Conservation (phyloP, 2,329 filamentous ascomycete genomes). For the Diplodia sapinea region DNA sequence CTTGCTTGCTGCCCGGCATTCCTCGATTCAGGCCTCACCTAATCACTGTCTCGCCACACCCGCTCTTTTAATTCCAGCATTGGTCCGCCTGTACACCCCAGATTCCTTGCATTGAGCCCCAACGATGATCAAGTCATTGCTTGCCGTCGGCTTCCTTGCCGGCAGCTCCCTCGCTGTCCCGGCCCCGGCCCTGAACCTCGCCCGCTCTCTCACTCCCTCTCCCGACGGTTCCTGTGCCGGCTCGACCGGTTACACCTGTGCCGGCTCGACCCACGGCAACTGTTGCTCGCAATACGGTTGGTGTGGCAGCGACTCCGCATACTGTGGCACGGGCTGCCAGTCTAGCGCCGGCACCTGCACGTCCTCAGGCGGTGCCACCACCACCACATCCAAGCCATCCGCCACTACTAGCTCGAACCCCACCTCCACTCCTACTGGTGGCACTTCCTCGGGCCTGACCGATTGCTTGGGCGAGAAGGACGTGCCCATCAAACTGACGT, state of each 20-base stretch:
- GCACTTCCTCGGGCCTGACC: conserved; percentile 32
- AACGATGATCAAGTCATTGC: conserved; percentile 27
- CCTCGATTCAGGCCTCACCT: neutral
- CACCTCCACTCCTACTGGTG: conserved; percentile 9
- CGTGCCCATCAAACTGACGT: conserved; percentile 38
- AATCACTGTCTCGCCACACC: neutral
- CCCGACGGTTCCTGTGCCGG: conserved; percentile 32
- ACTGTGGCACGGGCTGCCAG: conserved; percentile 31
- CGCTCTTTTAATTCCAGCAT: neutral
- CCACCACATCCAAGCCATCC: conserved; percentile 15
- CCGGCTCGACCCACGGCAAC: conserved; percentile 27
- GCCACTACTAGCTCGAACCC: conserved; percentile 11
- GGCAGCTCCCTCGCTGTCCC: conserved; percentile 16
- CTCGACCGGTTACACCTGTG: conserved; percentile 31
- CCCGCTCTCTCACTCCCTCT: conserved; percentile 22
- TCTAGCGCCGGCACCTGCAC: conserved; percentile 25
- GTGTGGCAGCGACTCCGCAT: conserved; percentile 28
- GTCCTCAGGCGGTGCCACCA: neutral
- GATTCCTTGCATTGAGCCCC: neutral
- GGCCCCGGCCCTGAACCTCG: conserved; percentile 13
- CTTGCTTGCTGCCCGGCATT: conserved; percentile 13
- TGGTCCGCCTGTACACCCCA: neutral
- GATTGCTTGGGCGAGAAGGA: conserved; percentile 44
- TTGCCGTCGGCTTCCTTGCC: conserved; percentile 20
- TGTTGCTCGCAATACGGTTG: conserved; percentile 32